Conservation (phyloP, 2,329 filamentous ascomycete species). For the Metarhizium sp. region DNA sequence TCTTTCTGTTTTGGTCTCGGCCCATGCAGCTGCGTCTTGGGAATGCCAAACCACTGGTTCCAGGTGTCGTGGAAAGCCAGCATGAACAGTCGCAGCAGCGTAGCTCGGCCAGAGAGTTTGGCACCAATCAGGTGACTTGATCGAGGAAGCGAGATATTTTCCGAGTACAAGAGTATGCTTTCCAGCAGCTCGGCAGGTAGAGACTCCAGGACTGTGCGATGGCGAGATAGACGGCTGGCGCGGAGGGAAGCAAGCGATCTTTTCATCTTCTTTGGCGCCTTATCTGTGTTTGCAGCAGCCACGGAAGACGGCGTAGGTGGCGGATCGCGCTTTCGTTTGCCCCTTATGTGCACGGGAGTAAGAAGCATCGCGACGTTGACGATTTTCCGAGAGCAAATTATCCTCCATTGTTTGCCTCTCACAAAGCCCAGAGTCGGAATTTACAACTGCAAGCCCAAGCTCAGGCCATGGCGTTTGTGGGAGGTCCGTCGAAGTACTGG, state of each 20-base stretch:
- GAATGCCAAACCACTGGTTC: constrained; percentile 27
- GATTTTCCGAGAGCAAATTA: neutral
- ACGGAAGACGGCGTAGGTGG: constrained; percentile 8
- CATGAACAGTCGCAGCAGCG: constrained; percentile 27
- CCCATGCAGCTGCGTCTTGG: constrained; percentile 8
- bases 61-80: constrained; percentile 28
- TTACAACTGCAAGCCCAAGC: neutral
- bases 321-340: constrained; percentile 36
- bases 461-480: neutral
- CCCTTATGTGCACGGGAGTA: constrained; percentile 38
- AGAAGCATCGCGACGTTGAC: constrained; percentile 25
- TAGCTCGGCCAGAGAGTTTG: constrained; percentile 33
- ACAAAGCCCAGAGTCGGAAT: neutral
- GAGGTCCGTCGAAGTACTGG: neutral
- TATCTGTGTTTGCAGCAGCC: constrained; percentile 4
- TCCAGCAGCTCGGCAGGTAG: constrained; percentile 46
- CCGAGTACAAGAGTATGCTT: constrained; percentile 39
- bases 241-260: constrained; percentile 21
- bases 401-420: neutral
- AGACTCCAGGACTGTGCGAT: constrained; percentile 18
- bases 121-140: constrained; percentile 34
- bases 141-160: constrained; percentile 37
- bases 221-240: constrained; percentile 15
- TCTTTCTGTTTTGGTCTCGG: constrained; percentile 5
- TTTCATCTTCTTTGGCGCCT: constrained; percentile 15